Base-by-base conservation (phyloP, 495 filamentous ascomycete species). In the Podospora australis region DNA sequence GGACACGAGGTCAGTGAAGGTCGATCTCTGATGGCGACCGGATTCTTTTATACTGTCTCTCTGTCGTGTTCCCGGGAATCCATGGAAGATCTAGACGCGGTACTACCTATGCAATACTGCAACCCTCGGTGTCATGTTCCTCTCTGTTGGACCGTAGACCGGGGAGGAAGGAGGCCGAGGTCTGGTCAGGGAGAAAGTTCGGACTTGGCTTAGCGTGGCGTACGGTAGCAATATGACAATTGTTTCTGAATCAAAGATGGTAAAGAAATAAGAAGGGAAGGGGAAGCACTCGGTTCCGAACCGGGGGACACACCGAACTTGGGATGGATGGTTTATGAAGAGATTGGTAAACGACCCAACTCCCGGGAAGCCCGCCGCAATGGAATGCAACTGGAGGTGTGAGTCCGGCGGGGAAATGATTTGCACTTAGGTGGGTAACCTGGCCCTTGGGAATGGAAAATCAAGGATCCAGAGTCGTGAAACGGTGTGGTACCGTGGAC, bases 371-470 rank as follows among this genome's bases (percentile, higher is more conserved):
- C 42, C 9, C 48, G 55, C 55, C 38, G 43, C 28, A 58, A 55
- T 54, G 58, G 58, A 60, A 58, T 60, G 55, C 49, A 40, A 60
- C 55, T 29, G 19, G 25, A 54, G 39, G 40, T 47, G 50, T 36
- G 48, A 53, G 41, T 53, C 46, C 32, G 47, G 43, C 47, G 54
- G 50, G 40, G 42, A 24, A 45, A 46, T 25, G 28, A 36, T 36
- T 36, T 36, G 20, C 30, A 16, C 28, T 25, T 23, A 17, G 21
- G 28, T 49, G 50, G 34, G 45, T 48, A 55, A 58, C 58, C 55
- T 55, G 49, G 58, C 19, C 52, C 10, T 20, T 47, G 58, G 58
- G 46, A 55, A 50, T 28, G 23, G 3, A 28, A 23, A 6, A 6
- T 21, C 10, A 26, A 24, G 45, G 28, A 29, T 11, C 17, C 11